Conservation (phyloP, 2,329 filamentous ascomycete species). For the Exophiala aquamarina region DNA sequence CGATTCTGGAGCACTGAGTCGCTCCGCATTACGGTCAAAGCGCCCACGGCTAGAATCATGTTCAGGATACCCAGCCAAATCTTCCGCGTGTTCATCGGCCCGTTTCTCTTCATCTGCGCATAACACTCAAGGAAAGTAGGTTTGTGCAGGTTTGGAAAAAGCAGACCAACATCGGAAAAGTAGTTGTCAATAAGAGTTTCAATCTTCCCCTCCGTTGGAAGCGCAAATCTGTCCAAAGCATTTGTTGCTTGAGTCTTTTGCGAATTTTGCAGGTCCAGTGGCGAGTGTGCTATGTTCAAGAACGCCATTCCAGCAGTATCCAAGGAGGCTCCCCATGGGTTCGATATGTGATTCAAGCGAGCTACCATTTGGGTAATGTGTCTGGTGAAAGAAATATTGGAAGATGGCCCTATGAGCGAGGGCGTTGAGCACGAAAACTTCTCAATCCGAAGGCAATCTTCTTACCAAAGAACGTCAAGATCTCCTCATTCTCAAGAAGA, state of each 20-base stretch:
- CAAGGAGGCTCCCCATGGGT: not conserved
- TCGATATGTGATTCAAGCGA: not conserved
- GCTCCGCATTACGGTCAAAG: slow-evolving; percentile 17
- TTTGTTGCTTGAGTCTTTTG: not conserved
- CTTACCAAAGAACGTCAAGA: not conserved
- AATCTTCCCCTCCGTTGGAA: not conserved
- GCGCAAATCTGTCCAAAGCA: not conserved
- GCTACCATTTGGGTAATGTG: not conserved
- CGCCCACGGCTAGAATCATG: slow-evolving; percentile 31
- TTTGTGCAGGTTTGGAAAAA: slow-evolving; percentile 31
- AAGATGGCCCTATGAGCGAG: not conserved
- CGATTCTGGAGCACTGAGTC: slow-evolving; percentile 15
- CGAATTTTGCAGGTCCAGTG: not conserved
- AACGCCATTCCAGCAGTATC: not conserved
- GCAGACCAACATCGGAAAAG: slow-evolving; percentile 28
- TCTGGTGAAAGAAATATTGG: not conserved
- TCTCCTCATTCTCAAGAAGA: not conserved
- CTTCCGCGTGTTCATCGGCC: slow-evolving; percentile 23
- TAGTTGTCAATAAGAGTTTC: slow-evolving; percentile 24
- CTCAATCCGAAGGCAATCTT: not conserved
- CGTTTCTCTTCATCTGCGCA: slow-evolving; percentile 20
- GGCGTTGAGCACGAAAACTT: not conserved
- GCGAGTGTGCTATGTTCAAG: not conserved
- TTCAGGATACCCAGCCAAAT: slow-evolving; percentile 33
- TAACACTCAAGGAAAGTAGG: slow-evolving; percentile 29